These are phyloP conservation scores for Candida ovalis DNA, from an alignment of 805 yeast species.

Conservation along the genomic window DNA sequence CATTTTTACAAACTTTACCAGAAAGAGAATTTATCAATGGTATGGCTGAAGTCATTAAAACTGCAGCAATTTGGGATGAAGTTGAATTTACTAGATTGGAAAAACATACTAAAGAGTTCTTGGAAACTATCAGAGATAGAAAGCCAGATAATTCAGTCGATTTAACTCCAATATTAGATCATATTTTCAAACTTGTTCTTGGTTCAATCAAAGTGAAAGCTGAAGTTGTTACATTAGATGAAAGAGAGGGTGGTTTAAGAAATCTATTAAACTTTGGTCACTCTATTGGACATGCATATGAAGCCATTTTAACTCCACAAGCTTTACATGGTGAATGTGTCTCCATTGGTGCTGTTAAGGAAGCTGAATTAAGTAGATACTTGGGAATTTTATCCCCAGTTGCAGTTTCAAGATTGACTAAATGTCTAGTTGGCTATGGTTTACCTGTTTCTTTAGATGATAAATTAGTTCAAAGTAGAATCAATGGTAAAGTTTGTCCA, in stretches of 20 bases:
- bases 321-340: conserved; percentile 98
- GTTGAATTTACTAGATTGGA: conserved; percentile 83
- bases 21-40: conserved; percentile 95
- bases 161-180: conserved; percentile 64
- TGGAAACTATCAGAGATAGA: conserved; percentile 54
- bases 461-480: conserved; percentile 62
- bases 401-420: conserved; percentile 85
- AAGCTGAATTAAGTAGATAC: conserved; percentile 93
- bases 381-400: conserved; percentile 85
- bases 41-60: conserved; percentile 96
- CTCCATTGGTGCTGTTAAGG: conserved; percentile 92
- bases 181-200: conserved; percentile 70
- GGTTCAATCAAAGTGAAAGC: conserved; percentile 92
- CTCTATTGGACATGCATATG: conserved; percentile 96
- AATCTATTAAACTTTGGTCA: conserved; percentile 94
- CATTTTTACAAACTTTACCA: conserved; percentile 84
- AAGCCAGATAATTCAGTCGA: conserved; percentile 50
- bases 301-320: conserved; percentile 95
- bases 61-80: conserved; percentile 98
- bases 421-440: conserved; percentile 80
- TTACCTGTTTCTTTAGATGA: conserved; percentile 80
- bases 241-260: conserved; percentile 91
- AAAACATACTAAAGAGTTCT: conserved; percentile 62
- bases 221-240: conserved; percentile 88
- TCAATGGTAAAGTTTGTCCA: conserved; percentile 69